Percentiles rank a stretch among this genome's conserved stretches.
Evolutionary conservation across 2,329 filamentous ascomycete species (phyloP).

Genomic region (Thelonectria rubi): DNA sequence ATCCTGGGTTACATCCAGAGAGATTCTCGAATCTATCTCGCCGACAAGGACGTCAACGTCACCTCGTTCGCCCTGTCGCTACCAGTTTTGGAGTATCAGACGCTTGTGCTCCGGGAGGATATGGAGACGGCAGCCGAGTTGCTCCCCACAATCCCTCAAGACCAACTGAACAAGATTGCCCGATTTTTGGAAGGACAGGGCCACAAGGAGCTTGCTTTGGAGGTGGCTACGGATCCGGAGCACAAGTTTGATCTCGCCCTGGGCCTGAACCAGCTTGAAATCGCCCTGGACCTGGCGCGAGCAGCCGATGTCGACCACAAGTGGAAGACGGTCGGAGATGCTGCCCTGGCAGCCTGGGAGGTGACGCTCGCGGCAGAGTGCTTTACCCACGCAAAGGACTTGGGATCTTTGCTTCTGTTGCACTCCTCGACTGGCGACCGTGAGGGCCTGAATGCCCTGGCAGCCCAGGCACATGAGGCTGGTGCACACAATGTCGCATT

Average conservation of each 20-base stretch:
- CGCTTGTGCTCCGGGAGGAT: slow-evolving; percentile 90
- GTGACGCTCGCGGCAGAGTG: slow-evolving; percentile 89
- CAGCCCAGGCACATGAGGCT: slow-evolving; percentile 76
- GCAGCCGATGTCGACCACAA: slow-evolving; percentile 92
- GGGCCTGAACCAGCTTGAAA: slow-evolving; percentile 81
- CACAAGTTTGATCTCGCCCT: slow-evolving; percentile 96
- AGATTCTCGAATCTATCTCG: slow-evolving; percentile 93
- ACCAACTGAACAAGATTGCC: slow-evolving; percentile 97
- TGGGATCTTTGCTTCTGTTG: slow-evolving; percentile 87
- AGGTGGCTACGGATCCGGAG: slow-evolving; percentile 93
- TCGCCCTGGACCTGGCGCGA: slow-evolving; percentile 84
- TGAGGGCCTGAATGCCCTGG: slow-evolving; percentile 76
- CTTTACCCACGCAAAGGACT: slow-evolving; percentile 88
- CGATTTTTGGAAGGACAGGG: slow-evolving; percentile 97
- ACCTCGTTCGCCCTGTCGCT: slow-evolving; percentile 92
- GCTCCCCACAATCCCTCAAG: slow-evolving; percentile 82
- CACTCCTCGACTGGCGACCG: slow-evolving; percentile 86
- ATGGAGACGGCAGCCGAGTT: slow-evolving; percentile 91
- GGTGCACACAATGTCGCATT: slow-evolving; percentile 94
- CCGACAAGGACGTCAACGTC: slow-evolving; percentile 93
- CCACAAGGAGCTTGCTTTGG: slow-evolving; percentile 93
- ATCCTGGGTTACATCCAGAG: slow-evolving; percentile 93
- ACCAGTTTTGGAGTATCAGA: slow-evolving; percentile 95
- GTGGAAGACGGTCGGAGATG: slow-evolving; percentile 97
- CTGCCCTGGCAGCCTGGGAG: slow-evolving; percentile 87